phyloP scores from a whole-genome alignment of 164 flowering plant genomes.

The Cinnamomum micranthum region DNA sequence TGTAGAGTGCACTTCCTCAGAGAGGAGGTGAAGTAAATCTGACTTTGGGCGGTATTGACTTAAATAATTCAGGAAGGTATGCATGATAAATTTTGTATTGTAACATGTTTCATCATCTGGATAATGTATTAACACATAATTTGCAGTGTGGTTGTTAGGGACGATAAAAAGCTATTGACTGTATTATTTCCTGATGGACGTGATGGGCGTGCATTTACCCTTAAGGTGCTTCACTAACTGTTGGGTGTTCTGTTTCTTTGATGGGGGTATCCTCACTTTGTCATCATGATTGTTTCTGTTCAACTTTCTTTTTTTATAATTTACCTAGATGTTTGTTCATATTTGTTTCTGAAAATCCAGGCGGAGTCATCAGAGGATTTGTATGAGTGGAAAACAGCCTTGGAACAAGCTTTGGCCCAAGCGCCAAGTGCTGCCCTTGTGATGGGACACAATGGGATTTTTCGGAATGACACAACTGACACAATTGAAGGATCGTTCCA shows the following conservation, averaged over 20 bases:
- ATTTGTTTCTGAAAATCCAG: conserved; percentile 28
- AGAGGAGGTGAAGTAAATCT: conserved; percentile 96
- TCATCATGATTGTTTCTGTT: not conserved
- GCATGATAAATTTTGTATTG: conserved; percentile 5
- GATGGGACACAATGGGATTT: conserved; percentile 97
- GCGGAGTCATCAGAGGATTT: conserved; percentile 95
- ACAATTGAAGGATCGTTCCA: conserved; percentile 73
- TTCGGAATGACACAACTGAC: conserved; percentile 75
- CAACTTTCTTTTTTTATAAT: not conserved
- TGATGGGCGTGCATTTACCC: conserved; percentile 96
- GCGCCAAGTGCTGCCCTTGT: conserved; percentile 98
- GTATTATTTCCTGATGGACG: conserved; percentile 99
- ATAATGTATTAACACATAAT: conserved; percentile 2
- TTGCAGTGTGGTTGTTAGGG: conserved; percentile 94
- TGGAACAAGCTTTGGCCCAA: conserved; percentile 92
- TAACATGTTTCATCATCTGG: conserved; percentile 2
- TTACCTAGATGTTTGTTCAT: not conserved
- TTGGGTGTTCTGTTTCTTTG: conserved; percentile 1
- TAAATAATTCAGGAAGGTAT: conserved; percentile 98
- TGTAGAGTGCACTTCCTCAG: conserved; percentile 89
- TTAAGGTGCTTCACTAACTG: conserved; percentile 60
- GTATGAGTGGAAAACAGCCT: conserved; percentile 95
- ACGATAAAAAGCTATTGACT: conserved; percentile 89
- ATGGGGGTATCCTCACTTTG: not conserved
- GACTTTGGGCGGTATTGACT: conserved; percentile 96